Evolutionary conservation across 352 stramenopile genomes (phyloP), one percentile per base, ranked within the genome.

Genomic region (Blastocystis sp.): DNA sequence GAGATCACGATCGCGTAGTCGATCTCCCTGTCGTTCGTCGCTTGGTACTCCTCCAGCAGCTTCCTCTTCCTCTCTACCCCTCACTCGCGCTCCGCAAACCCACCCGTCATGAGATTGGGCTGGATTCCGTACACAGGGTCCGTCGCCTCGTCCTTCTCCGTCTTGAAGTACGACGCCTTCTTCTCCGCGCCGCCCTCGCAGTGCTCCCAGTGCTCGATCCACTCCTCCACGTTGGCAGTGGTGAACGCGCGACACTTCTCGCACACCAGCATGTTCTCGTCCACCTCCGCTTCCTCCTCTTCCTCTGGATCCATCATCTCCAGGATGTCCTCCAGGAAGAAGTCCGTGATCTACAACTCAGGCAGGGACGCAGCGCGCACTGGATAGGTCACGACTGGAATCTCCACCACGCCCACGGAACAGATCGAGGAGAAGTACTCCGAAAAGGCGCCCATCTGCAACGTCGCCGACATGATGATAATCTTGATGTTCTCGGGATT

Each of bases 371-470:
- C 45, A 55, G 45, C 45, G 16, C 45, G 9, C 45, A 55, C 45
- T 6, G 45, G 45, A 16, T 55, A 55, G 45, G 45, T 55, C 45
- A 16, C 45, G 6, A 55, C 45, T 0, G 45, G 45, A 16, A 55
- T 55, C 45, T 55, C 45, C 45, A 55, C 45, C 45, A 55, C 45
- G 45, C 45, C 45, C 45, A 55, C 45, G 16, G 6, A 19, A 16
- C 45, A 55, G 6, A 55, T 16, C 45, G 45, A 55, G 45, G 6
- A 16, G 45, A 55, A 55, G 45, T 55, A 55, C 45, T 55, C 45
- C 45, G 45, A 6, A 16, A 55, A 55, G 6, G 45, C 45, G 45
- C 16, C 16, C 45, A 55, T 16, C 92, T 98, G 96, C 24, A 99
- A 93, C 26, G 79, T 89, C 19, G 79, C 79, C 19, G 63, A 80